These are phyloP conservation scores for Trapa bicornis DNA, from an alignment of 345 rosid species.

Conservation along the genomic window DNA sequence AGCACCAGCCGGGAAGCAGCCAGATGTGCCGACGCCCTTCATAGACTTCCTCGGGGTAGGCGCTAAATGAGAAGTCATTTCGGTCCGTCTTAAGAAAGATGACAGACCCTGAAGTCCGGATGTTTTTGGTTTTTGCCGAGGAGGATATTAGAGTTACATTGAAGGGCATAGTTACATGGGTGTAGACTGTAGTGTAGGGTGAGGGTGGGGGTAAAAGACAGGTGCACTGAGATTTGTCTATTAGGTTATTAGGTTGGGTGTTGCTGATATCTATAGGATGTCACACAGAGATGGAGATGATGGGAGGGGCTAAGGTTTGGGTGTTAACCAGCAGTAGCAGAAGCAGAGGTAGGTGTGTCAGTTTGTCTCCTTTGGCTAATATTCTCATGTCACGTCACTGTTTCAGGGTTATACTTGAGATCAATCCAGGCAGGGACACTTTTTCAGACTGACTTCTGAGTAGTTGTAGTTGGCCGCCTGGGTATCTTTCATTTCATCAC, in stretches of 20 bases:
- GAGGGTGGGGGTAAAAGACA: not conserved
- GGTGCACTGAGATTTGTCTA: not conserved
- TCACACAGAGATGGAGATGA: not conserved
- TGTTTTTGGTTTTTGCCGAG: not conserved
- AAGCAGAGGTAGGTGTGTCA: not conserved
- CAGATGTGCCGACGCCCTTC: constrained; percentile 20
- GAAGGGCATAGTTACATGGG: too few relatives aligned
- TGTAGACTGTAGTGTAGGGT: too few relatives aligned
- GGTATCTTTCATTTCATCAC: too few relatives aligned
- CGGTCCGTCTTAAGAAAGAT: not conserved
- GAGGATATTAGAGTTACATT: not conserved
- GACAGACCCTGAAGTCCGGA: not conserved
- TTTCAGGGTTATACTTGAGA: not conserved
- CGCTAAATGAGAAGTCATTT: constrained; percentile 10
- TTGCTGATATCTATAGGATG: too few relatives aligned
- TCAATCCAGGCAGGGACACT: not conserved
- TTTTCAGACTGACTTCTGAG: not conserved
- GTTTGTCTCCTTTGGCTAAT: not conserved
- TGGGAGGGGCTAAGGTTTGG: not conserved
- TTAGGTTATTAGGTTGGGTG: too few relatives aligned
- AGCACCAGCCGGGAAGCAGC: constrained; percentile 5
- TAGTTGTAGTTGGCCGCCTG: too few relatives aligned
- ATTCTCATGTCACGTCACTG: constrained; percentile 1
- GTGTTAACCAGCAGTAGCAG: not conserved
- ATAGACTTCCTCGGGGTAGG: constrained; percentile 69